Conservation (phyloP, 108 stramenopile genomes). For the Nitzschia palea region DNA sequence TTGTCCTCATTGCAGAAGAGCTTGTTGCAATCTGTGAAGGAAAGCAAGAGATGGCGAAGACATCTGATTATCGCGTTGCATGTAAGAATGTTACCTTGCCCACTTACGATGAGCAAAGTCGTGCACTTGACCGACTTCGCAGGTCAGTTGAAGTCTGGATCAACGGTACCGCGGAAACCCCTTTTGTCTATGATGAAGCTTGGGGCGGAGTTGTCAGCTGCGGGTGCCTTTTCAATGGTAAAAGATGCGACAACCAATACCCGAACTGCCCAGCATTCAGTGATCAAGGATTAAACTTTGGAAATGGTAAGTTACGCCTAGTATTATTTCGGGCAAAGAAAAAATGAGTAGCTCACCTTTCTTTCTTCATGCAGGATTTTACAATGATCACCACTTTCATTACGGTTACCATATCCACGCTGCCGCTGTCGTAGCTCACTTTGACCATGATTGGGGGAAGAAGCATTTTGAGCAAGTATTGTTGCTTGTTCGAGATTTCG, state of each 20-base stretch:
- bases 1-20: conserved; percentile 82
- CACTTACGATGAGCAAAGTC: conserved; percentile 40
- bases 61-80: conserved; percentile 22
- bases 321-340: neutral
- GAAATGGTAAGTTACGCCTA: conserved; percentile 54
- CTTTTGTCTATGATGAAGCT: conserved; percentile 82
- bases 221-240: conserved; percentile 79
- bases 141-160: conserved; percentile 85
- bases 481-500: conserved; percentile 86
- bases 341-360: neutral
- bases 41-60: neutral
- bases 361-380: conserved; percentile 46
- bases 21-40: conserved; percentile 54
- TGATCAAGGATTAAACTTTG: conserved; percentile 90
- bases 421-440: conserved; percentile 86
- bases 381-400: conserved; percentile 97
- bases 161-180: conserved; percentile 81
- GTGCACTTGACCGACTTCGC: conserved; percentile 54
- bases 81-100: conserved; percentile 56
- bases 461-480: conserved; percentile 80
- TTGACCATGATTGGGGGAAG: conserved; percentile 81
- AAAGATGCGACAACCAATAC: conserved; percentile 66
- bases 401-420: conserved; percentile 87
- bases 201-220: conserved; percentile 93
- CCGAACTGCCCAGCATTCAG: conserved; percentile 85